These are phyloP conservation scores for Pythium periplocum DNA, from an alignment of 352 stramenopile species.

Conservation along the genomic window DNA sequence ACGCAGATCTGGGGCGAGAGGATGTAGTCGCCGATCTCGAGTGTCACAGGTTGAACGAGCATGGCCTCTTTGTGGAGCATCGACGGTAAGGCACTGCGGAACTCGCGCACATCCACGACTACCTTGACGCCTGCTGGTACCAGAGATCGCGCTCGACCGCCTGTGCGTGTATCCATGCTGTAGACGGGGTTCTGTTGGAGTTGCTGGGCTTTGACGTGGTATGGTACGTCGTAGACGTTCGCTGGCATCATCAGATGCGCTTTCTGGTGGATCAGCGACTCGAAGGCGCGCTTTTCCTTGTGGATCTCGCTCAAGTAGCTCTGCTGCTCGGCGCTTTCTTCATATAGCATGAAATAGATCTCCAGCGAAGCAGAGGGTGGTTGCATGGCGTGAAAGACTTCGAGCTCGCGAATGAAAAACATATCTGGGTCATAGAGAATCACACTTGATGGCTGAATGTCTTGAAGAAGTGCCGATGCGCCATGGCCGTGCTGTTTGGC, in stretches of 20 bases:
- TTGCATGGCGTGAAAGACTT: conserved; percentile 87
- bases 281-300: conserved; percentile 95
- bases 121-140: conserved; percentile 50
- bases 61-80: conserved; percentile 95
- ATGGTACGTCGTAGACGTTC: conserved; percentile 82
- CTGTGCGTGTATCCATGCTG: conserved; percentile 80
- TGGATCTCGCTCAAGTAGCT: conserved; percentile 93
- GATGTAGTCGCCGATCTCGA: conserved; percentile 98
- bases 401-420: conserved; percentile 92
- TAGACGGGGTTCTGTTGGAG: conserved; percentile 45
- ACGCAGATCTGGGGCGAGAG: conserved; percentile 96
- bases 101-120: conserved; percentile 97
- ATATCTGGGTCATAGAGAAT: conserved; percentile 95
- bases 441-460: conserved; percentile 88
- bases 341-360: conserved; percentile 96
- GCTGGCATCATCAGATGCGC: conserved; percentile 84
- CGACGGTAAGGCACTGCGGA: conserved; percentile 92
- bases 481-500: conserved; percentile 54
- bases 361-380: conserved; percentile 31
- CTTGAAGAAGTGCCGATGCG: conserved; percentile 73
- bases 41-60: conserved; percentile 91
- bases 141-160: conserved; percentile 34
- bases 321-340: conserved; percentile 95
- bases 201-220: conserved; percentile 65
- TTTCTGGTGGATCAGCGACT: conserved; percentile 95